Conservation (phyloP, 768 basidiomycete species). For the Mycena haematopus region DNA sequence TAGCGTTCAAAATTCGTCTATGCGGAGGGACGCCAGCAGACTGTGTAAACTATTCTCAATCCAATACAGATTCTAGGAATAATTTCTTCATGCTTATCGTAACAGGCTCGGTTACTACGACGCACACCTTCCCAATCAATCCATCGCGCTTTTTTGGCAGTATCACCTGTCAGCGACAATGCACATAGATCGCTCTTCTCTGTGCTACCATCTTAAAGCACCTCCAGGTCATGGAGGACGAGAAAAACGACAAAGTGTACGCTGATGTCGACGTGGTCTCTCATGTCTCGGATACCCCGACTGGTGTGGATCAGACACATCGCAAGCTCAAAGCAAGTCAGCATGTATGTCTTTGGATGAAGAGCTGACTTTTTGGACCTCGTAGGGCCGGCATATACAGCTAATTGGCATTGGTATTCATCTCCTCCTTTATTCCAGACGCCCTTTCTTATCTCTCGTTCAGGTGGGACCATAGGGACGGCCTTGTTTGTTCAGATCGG, state of each 20-base stretch:
- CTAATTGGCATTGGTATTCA: constrained; percentile 50
- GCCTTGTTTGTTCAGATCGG: constrained; percentile 82
- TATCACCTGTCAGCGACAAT: constrained; percentile 7
- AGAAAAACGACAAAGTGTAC: constrained; percentile 8
- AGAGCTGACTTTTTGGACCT: not conserved
- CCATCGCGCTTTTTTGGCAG: not conserved
- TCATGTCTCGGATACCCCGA: constrained; percentile 12
- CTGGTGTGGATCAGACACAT: constrained; percentile 42
- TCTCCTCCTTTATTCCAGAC: not conserved
- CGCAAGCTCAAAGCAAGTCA: constrained; percentile 45
- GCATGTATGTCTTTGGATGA: not conserved
- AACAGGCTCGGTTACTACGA: not conserved
- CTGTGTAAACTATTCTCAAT: too few species aligned
- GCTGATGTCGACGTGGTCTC: constrained; percentile 25
- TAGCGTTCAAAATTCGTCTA: too few species aligned
- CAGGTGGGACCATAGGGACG: constrained; percentile 72
- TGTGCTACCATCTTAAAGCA: not conserved
- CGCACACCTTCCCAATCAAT: not conserved
- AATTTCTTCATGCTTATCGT: too few species aligned
- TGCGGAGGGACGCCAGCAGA: too few species aligned
- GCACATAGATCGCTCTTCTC: not conserved
- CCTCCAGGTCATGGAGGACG: constrained; percentile 11
- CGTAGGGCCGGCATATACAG: constrained; percentile 58
- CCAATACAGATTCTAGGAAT: too few species aligned
- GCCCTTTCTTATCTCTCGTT: constrained; percentile 6